Evolutionary conservation across 495 filamentous ascomycete genomes (phyloP), one percentile per base, ranked within the genome.

Genomic region (Mytilinidion resinicola): DNA sequence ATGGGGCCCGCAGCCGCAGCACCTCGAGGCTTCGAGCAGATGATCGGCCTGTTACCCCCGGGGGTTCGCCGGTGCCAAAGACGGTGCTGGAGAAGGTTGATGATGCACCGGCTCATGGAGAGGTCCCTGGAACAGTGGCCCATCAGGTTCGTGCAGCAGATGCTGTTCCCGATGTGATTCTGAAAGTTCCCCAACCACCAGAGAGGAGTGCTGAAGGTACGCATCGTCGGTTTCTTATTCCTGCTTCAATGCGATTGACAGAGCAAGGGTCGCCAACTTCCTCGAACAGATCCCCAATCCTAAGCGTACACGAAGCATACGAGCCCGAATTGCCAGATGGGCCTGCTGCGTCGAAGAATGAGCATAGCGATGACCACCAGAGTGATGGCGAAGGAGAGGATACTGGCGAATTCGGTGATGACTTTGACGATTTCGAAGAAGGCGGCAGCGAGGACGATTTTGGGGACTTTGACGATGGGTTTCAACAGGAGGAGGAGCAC

Each of bases 351-450:
- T 72, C 72, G 55, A 67, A 70, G 36, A 61, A 70, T 53, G 75
- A 73, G 38, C 72, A 76, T 49, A 67, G 69, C 47, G 71, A 73
- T 50, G 73, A 72, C 25, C 67, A 50, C 35, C 9, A 21, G 15
- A 68, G 67, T 46, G 68, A 74, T 56, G 71, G 71, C 25, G 70
- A 77, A 56, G 54, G 37, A 49, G 66, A 60, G 21, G 76, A 73
- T 60, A 80, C 71, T 20, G 80, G 79, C 61, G 84, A 76, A 17
- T 86, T 86, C 74, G 88, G 87, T 57, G 91, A 93, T 67, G 91
- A 95, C 58, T 96, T 97, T 81, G 93, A 96, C 72, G 91, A 96
- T 65, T 96, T 97, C 69, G 91, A 91, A 68, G 90, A 90, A 53
- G 83, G 85, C 60, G 63, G 57, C 19, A 76, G 69, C 37, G 78